These are phyloP conservation scores for Debaryomyces prosopidis DNA, from an alignment of 805 yeast species.

Conservation along the genomic window DNA sequence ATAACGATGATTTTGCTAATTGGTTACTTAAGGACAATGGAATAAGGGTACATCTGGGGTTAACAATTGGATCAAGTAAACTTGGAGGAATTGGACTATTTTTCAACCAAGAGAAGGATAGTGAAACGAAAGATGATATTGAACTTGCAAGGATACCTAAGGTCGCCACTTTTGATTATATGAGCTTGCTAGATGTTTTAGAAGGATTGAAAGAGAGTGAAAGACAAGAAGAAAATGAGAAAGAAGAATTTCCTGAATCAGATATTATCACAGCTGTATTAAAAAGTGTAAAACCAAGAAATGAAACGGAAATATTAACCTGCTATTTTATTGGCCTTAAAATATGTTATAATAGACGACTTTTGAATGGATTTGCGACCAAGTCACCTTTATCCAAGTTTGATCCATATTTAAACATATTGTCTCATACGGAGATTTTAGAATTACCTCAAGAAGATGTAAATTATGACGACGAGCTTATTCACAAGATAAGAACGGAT, in stretches of 20 bases:
- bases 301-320: constrained; percentile 28
- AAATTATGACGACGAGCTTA: constrained; percentile 7
- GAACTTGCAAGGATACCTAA: constrained; percentile 20
- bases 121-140: constrained; percentile 7
- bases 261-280: constrained; percentile 21
- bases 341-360: constrained; percentile 5
- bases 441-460: constrained; percentile 4
- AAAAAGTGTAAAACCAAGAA: constrained; percentile 19
- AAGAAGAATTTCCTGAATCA: constrained; percentile 12
- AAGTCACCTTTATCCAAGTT: constrained; percentile 9
- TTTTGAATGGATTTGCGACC: background rate
- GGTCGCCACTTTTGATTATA: constrained; percentile 18
- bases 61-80: constrained; percentile 18
- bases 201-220: constrained; percentile 18
- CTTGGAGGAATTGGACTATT: constrained; percentile 37
- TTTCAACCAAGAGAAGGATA: constrained; percentile 7
- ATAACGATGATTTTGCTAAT: constrained; percentile 6
- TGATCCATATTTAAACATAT: constrained; percentile 18
- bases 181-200: constrained; percentile 16
- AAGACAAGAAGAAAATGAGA: background rate
- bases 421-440: constrained; percentile 15
- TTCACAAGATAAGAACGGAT: constrained; percentile 1
- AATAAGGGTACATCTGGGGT: constrained; percentile 13
- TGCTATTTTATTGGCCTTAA: constrained; percentile 26
- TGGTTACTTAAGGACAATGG: constrained; percentile 11